Base-by-base conservation (phyloP, 2,329 filamentous ascomycete genomes). In the Eutypella sp. region DNA sequence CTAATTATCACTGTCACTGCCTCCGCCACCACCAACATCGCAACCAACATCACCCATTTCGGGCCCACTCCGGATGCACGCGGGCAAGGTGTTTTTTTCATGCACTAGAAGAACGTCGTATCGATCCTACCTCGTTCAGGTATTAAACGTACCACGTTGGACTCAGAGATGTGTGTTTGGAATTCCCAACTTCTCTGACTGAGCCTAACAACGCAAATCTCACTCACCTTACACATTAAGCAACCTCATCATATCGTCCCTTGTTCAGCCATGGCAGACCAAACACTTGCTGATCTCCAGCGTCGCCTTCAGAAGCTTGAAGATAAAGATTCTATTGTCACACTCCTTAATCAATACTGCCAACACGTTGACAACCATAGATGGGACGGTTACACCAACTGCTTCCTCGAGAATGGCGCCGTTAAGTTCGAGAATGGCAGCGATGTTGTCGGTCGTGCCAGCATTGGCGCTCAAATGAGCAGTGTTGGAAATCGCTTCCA, bases 401-500 rank as follows among this genome's bases (percentile, higher is more conserved):
- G 41, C 23, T 44, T 37, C 22, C 23, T 44, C 19, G 19, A 19
- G 34, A 31, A 44, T n/a, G 41, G 25, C 31, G 16, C 25, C 41
- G 29, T 44, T 15, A 22, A 38, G 19, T 44, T 44, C 20, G 41
- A 44, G 13, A 22, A 38, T 16, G 22, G 41, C 16, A 31, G 22
- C 16, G 41, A 44, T 38, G 34, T 44, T 18, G 29, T 44, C 18
- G 41, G 41, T 33, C 41, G 41, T 38, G 41, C 22, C 3, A 44
- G 38, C 4, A 44, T 44, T 15, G 41, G 16, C 29, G 41, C 41
- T 18, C 29, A 18, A 16, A 38, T 38, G 8, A 25, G 41, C 29
- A 38, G 41, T 25, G n/a, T 23, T 18, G 41, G 25, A 19, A 23
- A 44, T 44, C 41, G 41, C 10, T 44, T 44, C 41, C 41, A 44